Evolutionary conservation across 306 rosid genomes (phyloP).

Genomic region (Lotus japonicus): DNA sequence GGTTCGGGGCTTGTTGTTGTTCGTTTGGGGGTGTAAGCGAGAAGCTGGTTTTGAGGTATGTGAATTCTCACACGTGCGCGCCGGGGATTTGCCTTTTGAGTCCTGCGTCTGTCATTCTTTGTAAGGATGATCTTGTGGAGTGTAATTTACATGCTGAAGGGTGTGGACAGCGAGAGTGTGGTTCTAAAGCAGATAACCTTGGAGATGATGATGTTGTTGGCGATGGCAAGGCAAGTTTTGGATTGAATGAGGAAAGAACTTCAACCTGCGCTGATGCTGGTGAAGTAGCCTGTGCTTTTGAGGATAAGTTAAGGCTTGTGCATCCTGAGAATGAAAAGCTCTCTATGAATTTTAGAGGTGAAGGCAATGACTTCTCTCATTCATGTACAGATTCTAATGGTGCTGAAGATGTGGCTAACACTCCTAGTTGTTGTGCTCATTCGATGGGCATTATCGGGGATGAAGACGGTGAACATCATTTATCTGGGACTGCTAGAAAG

Average conservation of each 20-base stretch:
- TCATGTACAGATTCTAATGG: slow-evolving; percentile 26
- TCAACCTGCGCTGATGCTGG: slow-evolving; percentile 18
- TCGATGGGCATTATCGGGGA: slow-evolving; percentile 15
- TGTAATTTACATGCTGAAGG: slow-evolving; percentile 27
- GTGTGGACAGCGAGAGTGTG: slow-evolving; percentile 20
- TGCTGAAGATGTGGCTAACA: slow-evolving; percentile 6
- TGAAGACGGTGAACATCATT: slow-evolving; percentile 32
- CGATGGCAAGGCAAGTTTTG: slow-evolving; percentile 22
- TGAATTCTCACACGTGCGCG: slow-evolving; percentile 44
- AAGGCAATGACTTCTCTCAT: slow-evolving; percentile 24
- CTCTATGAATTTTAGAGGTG: slow-evolving; percentile 24
- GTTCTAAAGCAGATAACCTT: slow-evolving; percentile 16
- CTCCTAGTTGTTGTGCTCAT: slow-evolving; percentile 40
- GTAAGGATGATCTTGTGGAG: slow-evolving; percentile 70
- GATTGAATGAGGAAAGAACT: slow-evolving; percentile 19
- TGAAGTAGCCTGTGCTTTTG: slow-evolving; percentile 4
- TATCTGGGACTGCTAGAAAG: slow-evolving; percentile 32
- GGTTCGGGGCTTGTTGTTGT: slow-evolving; percentile 94
- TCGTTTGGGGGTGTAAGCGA: slow-evolving; percentile 91
- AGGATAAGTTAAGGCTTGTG: slow-evolving; percentile 23
- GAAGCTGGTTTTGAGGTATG: slow-evolving; percentile 71
- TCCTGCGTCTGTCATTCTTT: slow-evolving; percentile 53
- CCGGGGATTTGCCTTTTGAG: slow-evolving; percentile 65
- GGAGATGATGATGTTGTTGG: neutral
- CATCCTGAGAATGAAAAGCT: slow-evolving; percentile 26